These are phyloP conservation scores for Penstemon newberryi DNA, from an alignment of 257 asterid genomes.

Conservation along the genomic window DNA sequence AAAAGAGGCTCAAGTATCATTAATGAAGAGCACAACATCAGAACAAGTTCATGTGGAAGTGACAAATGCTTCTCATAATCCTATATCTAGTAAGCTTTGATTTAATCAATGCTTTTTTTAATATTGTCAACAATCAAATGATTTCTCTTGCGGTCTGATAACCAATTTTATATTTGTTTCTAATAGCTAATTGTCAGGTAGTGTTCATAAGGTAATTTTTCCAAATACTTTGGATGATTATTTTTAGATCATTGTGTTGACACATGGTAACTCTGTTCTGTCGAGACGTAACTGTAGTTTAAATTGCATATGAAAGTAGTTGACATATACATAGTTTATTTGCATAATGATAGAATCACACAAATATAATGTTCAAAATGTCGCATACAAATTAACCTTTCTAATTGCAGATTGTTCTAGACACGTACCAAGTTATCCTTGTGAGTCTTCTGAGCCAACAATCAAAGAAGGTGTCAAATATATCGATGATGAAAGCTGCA, in stretches of 20 bases:
- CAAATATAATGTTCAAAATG: not conserved
- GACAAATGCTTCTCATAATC: constrained; percentile 24
- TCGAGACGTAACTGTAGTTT: not conserved
- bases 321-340: not conserved
- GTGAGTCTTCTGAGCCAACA: constrained; percentile 26
- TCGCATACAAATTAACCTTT: not conserved
- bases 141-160: not conserved
- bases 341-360: not conserved
- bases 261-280: not conserved
- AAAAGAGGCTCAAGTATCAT: constrained; percentile 24
- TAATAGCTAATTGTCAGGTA: not conserved
- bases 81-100: constrained; percentile 40
- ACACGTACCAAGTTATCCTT: constrained; percentile 23
- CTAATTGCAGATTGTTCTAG: constrained; percentile 42
- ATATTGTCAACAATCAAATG: not conserved
- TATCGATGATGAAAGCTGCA: constrained; percentile 20
- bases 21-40: constrained; percentile 25
- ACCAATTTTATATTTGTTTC: not conserved
- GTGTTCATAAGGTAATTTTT: not conserved
- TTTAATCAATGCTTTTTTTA: not conserved
- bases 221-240: too few relatives aligned
- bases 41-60: constrained; percentile 34
- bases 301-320: not conserved
- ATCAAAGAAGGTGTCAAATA: constrained; percentile 19
- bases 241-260: not conserved